Percentiles rank a stretch among this genome's conserved stretches.
phyloP scores from a whole-genome alignment of 768 basidiomycete species.

The Phylloporus sp. region DNA sequence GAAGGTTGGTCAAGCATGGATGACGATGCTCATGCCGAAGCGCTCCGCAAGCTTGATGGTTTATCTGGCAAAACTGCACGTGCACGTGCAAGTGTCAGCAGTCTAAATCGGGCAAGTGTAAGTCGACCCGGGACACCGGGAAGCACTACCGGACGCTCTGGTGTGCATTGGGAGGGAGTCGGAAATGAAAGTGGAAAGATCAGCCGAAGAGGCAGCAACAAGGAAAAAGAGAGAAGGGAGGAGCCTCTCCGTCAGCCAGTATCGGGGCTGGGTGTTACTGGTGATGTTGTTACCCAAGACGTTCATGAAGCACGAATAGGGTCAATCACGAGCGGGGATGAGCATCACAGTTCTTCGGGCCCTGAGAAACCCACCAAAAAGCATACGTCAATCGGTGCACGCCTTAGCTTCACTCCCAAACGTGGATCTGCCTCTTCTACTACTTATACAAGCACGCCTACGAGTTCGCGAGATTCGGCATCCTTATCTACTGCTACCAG shows the following conservation, averaged over 20 bases:
- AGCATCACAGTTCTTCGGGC: constrained; percentile 42
- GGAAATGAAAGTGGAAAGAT: constrained; percentile 35
- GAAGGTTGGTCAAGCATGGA: constrained; percentile 87
- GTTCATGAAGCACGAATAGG: constrained; percentile 39
- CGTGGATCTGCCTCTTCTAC: constrained; percentile 88
- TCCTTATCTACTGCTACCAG: constrained; percentile 77
- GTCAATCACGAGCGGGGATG: constrained; percentile 54
- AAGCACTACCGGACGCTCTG: constrained; percentile 44
- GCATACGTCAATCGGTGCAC: constrained; percentile 47
- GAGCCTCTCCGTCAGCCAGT: constrained; percentile 21
- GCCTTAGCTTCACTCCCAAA: constrained; percentile 79
- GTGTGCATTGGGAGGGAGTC: constrained; percentile 75
- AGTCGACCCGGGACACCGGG: constrained; percentile 77
- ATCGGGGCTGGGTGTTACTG: constrained; percentile 34
- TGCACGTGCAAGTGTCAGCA: constrained; percentile 72
- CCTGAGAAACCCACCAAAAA: constrained; percentile 71
- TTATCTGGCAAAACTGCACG: constrained; percentile 72
- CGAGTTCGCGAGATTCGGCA: constrained; percentile 85
- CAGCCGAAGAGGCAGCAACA: constrained; percentile 36
- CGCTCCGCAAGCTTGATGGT: constrained; percentile 90
- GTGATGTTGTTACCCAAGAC: constrained; percentile 36
- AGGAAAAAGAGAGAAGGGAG: constrained; percentile 46
- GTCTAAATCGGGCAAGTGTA: constrained; percentile 60
- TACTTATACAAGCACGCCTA: constrained; percentile 74
- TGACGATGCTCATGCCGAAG: constrained; percentile 86